Conservation (phyloP, 2,329 filamentous ascomycete genomes). For the Penicillium sp. region DNA sequence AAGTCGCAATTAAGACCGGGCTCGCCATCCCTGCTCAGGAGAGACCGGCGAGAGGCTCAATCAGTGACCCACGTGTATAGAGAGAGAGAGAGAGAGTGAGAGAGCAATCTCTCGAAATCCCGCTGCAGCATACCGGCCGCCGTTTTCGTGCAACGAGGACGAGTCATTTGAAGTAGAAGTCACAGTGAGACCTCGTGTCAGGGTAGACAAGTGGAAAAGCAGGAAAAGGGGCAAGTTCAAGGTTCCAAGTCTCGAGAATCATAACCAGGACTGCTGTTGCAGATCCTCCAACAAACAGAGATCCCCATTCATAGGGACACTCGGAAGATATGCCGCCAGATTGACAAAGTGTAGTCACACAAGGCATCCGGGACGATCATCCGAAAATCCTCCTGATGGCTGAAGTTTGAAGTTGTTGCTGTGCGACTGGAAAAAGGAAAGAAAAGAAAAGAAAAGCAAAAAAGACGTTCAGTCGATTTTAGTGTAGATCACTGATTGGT, state of each 20-base stretch:
- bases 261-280: conserved; percentile 8
- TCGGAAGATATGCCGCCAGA: conserved; percentile 29
- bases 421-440: not conserved
- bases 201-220: not conserved
- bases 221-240: not conserved
- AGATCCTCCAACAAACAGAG: conserved; percentile 15
- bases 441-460: conserved; percentile 1
- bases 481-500: conserved; percentile 12
- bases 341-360: conserved; percentile 29
- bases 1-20: not conserved
- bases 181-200: conserved; percentile 5
- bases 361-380: conserved; percentile 26
- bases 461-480: conserved; percentile 6
- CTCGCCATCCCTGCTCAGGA: not conserved
- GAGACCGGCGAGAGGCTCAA: too few species aligned
- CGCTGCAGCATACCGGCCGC: conserved; percentile 33
- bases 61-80: not conserved
- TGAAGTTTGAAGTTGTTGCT: not conserved
- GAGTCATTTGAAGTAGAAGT: conserved; percentile 5
- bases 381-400: conserved; percentile 11
- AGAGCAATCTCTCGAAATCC: not conserved
- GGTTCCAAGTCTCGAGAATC: not conserved
- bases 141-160: conserved; percentile 31
- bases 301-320: conserved; percentile 13
- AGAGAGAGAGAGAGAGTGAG: not conserved